These are phyloP conservation scores for Coemansia interrupta DNA, from an alignment of 192 early-diverging fungal genomes.

Conservation along the genomic window DNA sequence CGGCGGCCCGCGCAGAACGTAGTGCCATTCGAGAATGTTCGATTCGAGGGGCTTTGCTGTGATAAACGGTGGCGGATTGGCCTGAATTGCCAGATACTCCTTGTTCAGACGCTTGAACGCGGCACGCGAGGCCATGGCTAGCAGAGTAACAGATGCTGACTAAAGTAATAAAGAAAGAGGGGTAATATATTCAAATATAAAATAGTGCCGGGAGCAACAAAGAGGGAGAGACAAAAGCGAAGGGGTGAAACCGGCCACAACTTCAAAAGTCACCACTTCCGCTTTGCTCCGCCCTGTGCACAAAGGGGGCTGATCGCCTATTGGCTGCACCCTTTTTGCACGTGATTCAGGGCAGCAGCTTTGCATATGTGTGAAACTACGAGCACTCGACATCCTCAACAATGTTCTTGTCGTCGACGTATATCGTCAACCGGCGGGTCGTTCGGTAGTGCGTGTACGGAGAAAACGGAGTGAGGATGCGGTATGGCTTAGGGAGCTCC, in stretches of 20 bases:
- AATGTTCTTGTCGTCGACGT: constrained; percentile 36
- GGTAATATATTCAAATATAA: constrained; percentile 4
- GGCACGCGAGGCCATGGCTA: constrained; percentile 73
- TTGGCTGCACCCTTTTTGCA: not conserved
- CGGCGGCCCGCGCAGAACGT: constrained; percentile 93
- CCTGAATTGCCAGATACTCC: constrained; percentile 73
- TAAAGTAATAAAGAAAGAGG: constrained; percentile 6
- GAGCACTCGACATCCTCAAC: constrained; percentile 41
- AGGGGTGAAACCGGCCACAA: not conserved
- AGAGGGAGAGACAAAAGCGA: constrained; percentile 2
- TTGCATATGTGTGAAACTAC: not conserved
- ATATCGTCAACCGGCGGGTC: constrained; percentile 28
- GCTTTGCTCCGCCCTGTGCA: too few relatives aligned
- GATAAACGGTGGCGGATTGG: constrained; percentile 84
- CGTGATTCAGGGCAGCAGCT: not conserved
- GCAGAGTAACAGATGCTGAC: not conserved
- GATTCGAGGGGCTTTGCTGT: constrained; percentile 86
- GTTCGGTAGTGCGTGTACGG: constrained; percentile 38
- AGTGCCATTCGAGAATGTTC: constrained; percentile 99
- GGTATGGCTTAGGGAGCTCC: constrained; percentile 47
- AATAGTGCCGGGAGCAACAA: not conserved
- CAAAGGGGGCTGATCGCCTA: not conserved
- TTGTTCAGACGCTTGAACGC: constrained; percentile 75
- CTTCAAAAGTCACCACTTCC: not conserved
- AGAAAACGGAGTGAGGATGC: constrained; percentile 35